Evolutionary conservation across 2,329 filamentous ascomycete species (phyloP).

Genomic region (Paecilomyces sp.): DNA sequence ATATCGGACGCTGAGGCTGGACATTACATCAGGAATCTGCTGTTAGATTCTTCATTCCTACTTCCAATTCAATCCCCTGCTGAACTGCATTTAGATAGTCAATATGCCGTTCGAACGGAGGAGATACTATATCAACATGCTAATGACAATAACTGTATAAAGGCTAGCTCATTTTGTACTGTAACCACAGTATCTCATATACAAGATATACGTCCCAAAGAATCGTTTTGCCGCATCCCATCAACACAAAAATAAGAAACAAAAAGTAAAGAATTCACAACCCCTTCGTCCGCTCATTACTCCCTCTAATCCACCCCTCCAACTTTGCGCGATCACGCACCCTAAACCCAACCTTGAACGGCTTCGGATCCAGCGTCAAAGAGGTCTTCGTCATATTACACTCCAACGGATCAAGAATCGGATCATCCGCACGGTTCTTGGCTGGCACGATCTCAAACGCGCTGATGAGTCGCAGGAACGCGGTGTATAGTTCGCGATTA

Average conservation of each 20-base stretch:
- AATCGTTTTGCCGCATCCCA: neutral
- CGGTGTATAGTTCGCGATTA: constrained; percentile 57
- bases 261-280: constrained; percentile 20
- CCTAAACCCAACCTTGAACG: constrained; percentile 53
- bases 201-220: neutral
- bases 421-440: constrained; percentile 39
- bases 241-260: neutral
- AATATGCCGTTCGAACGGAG: neutral
- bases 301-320: constrained; percentile 47
- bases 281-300: constrained; percentile 46
- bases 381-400: constrained; percentile 52
- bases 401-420: constrained; percentile 51
- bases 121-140: neutral
- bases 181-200: neutral
- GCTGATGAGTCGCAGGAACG: constrained; percentile 52
- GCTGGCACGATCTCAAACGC: constrained; percentile 51
- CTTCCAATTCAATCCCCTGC: neutral
- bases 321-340: constrained; percentile 41
- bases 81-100: neutral
- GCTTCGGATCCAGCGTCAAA: constrained; percentile 55
- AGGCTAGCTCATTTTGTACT: neutral
- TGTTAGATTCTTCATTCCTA: neutral
- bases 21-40: too few species aligned
- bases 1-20: too few species aligned
- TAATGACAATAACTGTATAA: neutral